Percentiles rank a stretch among this genome's conserved stretches.
These are phyloP conservation scores for rapeseed (Brassica napus) DNA, from an alignment of 345 rosid species.

Conservation along the genomic window Da-Ae NC_063449.1:17267501-17268000, in stretches of 20 bases:
- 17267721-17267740: slow-evolving; percentile 22
- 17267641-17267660: slow-evolving; percentile 82
- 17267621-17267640: slow-evolving; percentile 84
- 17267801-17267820: slow-evolving; percentile 43
- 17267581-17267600: slow-evolving; percentile 47
- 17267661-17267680: slow-evolving; percentile 68
- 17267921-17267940: slow-evolving; percentile 14
- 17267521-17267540: slow-evolving; percentile 29
- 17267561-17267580: background rate
- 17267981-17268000: slow-evolving; percentile 20
- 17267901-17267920: slow-evolving; percentile 34
- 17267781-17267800: slow-evolving; percentile 41
- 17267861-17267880: slow-evolving; percentile 1
- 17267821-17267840: slow-evolving; percentile 84
- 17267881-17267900: slow-evolving; percentile 19
- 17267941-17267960: slow-evolving; percentile 19
- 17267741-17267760: slow-evolving; percentile 41
- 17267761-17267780: slow-evolving; percentile 38
- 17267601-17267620: slow-evolving; percentile 72
- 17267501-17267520: slow-evolving; percentile 93
- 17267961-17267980: slow-evolving; percentile 10
- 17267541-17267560: background rate
- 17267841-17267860: slow-evolving; percentile 46
- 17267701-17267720: slow-evolving; percentile 46
- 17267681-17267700: slow-evolving; percentile 60